Percentiles rank a stretch among this genome's conserved stretches.
Evolutionary conservation across 139 green algal species (phyloP).

Genomic region (Volvox africanus): DNA sequence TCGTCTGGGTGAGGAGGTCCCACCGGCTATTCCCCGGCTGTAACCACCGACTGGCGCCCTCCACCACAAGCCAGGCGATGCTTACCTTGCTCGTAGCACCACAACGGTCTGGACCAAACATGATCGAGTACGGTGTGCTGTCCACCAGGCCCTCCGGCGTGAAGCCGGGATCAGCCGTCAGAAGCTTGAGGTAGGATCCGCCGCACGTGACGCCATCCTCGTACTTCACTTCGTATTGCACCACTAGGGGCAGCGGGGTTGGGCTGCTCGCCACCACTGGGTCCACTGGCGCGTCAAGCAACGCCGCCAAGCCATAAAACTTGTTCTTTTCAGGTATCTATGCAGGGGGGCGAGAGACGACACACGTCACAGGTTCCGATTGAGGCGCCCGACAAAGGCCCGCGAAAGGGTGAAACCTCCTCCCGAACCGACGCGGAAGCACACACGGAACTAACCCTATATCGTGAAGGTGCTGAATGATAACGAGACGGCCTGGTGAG

Average conservation of each 20-base stretch:
- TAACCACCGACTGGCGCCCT: no score
- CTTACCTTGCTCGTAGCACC: slow-evolving; percentile 55
- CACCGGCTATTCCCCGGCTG: no score
- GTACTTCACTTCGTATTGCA: slow-evolving; percentile 93
- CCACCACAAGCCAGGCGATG: no score
- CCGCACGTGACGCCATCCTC: slow-evolving; percentile 79
- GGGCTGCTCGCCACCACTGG: slow-evolving; percentile 56
- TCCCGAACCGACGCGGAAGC: no score
- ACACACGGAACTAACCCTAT: no score
- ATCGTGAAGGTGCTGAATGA: no score
- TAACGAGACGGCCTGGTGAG: no score
- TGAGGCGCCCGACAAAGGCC: no score
- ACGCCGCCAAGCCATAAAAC: slow-evolving; percentile 83
- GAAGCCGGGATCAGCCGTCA: slow-evolving; percentile 57
- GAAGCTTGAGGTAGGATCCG: slow-evolving; percentile 95
- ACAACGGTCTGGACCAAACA: slow-evolving; percentile 97
- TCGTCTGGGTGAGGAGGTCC: no score
- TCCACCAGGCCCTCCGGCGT: slow-evolving; percentile 24
- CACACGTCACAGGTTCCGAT: no score
- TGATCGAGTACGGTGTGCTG: slow-evolving; percentile 85
- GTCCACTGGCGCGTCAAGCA: slow-evolving; percentile 69
- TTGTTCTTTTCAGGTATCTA: slow-evolving; percentile 82
- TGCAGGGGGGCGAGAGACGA: no score
- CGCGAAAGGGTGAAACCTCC: no score
- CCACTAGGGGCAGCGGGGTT: slow-evolving; percentile 61